Conservation (phyloP, 108 stramenopile species). For the Nitzschia sp. region DNA sequence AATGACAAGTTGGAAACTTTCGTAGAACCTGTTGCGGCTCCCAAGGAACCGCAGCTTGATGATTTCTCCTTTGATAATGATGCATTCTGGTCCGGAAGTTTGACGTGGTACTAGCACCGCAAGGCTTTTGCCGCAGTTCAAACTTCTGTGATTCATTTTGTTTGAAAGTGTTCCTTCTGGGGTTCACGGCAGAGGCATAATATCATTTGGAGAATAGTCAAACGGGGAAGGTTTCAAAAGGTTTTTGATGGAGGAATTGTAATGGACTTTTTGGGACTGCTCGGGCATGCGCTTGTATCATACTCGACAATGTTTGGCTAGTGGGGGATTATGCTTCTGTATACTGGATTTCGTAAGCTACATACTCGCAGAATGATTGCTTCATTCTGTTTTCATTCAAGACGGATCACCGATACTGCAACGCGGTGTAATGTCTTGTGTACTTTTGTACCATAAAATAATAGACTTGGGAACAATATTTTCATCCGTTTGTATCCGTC, state of each 20-base stretch:
- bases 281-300: conserved; percentile 9
- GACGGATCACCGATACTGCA: conserved; percentile 23
- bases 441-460: conserved; percentile 29
- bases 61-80: conserved; percentile 89
- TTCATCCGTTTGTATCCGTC: too few species aligned
- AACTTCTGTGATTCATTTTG: conserved; percentile 14
- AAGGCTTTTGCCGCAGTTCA: conserved; percentile 8
- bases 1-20: conserved; percentile 83
- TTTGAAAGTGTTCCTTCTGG: conserved; percentile 17
- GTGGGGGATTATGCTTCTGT: conserved; percentile 13
- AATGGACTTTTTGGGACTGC: conserved; percentile 15
- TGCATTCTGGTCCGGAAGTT: conserved; percentile 88
- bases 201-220: conserved; percentile 11
- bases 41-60: conserved; percentile 22
- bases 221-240: conserved; percentile 9
- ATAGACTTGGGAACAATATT: conserved; percentile 14
- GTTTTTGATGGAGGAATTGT: not conserved
- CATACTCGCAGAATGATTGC: conserved; percentile 26
- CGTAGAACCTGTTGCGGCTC: conserved; percentile 35
- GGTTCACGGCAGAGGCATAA: conserved; percentile 11
- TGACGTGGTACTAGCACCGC: conserved; percentile 81
- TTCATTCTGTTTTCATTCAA: conserved; percentile 28
- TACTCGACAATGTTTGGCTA: conserved; percentile 20
- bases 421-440: conserved; percentile 17
- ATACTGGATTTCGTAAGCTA: conserved; percentile 20